Base-by-base conservation (phyloP, 192 early-diverging fungal species). In the Coemansia sp. region DNA sequence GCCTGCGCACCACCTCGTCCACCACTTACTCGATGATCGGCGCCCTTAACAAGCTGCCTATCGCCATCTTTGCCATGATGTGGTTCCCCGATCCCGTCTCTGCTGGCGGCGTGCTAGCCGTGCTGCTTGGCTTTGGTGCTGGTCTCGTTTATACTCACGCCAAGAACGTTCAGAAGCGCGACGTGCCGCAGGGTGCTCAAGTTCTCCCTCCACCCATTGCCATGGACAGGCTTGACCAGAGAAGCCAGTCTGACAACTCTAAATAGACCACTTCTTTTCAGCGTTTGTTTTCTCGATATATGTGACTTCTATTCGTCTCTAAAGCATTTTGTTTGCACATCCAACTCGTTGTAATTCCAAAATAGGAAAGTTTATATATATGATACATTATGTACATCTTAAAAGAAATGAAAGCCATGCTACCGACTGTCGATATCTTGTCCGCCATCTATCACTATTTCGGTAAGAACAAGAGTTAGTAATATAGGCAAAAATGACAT, bases 11-110 rank as follows among this genome's bases (percentile, higher is more conserved):
- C 9, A 85, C 91, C 12, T 89, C 86, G 4, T 91, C 90, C 17
- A 94, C 93, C 27, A 94, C 93, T 0, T 94, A 93, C 75, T 90
- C 89, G n/a, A 99, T 99, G 97, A 95, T 95, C 31, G 97, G 97
- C 11, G 95, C 97, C 11, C 90, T 99, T 50, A 99, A 99, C 83
- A 99, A 99, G 74, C 84, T 99, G 36, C 97, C 97, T 15, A 94
- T 99, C 66, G 93, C 95, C 4, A 84, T 97, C 32, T 92, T 92
- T 65, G 95, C 96, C 37, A 98, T 99, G 85, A 44, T 99, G 12
- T 97, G 96, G 85, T 95, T 99, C 84, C 90, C 90, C 50, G 95
- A 95, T 67, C 88, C 89, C 17, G 86, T 94, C 21, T 94, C 93
- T 0, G 75, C 89, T 53, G 95, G 90, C 34, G 90, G 91, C 67